Evolutionary conservation across 208 protist genomes (phyloP).

Genomic region (Strigomonas culicis): DNA sequence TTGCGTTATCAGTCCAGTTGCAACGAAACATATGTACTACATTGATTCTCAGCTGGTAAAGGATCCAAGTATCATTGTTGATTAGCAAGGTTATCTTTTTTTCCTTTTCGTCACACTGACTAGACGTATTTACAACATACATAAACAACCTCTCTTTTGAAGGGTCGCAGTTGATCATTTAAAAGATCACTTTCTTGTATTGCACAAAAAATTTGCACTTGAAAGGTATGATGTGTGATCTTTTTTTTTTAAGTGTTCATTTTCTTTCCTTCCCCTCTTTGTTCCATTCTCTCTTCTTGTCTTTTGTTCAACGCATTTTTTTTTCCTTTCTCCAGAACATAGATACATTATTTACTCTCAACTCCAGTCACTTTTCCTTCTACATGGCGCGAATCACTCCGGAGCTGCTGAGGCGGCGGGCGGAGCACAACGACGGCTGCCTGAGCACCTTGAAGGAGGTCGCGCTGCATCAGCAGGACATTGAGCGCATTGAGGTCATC

Average conservation of each 20-base stretch:
- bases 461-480: conserved; percentile 96
- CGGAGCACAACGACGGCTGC: conserved; percentile 97
- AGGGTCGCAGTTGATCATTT: too few relatives aligned
- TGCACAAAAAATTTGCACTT: not conserved
- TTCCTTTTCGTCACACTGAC: too few relatives aligned
- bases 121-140: too few relatives aligned
- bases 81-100: too few relatives aligned
- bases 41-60: not conserved
- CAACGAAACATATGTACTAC: not conserved
- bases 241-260: not conserved
- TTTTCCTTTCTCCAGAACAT: too few relatives aligned
- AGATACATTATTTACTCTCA: not conserved
- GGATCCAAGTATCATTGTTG: too few relatives aligned
- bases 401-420: conserved; percentile 91
- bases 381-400: conserved; percentile 87
- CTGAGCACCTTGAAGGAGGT: conserved; percentile 94
- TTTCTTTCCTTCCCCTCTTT: not conserved
- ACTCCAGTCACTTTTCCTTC: not conserved
- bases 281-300: not conserved
- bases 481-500: conserved; percentile 91
- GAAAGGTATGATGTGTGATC: not conserved
- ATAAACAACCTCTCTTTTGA: too few relatives aligned
- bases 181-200: not conserved
- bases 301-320: not conserved
- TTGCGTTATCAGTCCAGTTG: too few relatives aligned